Conservation (phyloP, 257 asterid species). For the Solanum piurae region DNA sequence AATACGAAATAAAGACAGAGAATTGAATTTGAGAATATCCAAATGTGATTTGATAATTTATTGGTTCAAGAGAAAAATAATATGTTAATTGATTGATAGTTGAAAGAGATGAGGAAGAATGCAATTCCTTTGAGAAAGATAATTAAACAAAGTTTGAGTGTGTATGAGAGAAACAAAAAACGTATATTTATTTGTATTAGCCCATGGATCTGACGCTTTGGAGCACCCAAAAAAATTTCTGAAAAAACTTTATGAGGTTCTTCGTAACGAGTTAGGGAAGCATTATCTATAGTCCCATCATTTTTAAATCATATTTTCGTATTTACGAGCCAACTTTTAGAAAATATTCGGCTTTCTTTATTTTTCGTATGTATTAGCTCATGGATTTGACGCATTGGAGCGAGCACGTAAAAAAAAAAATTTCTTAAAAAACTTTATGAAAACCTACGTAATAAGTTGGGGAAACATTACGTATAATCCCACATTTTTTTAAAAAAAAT, state of each 20-base stretch:
- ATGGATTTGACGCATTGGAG: no score
- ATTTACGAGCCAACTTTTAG: no score
- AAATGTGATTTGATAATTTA: neutral
- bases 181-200: no score
- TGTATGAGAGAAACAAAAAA: neutral
- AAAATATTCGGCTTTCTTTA: no score
- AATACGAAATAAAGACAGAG: neutral
- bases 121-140: neutral
- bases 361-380: fast-evolving
- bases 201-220: no score
- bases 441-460: no score
- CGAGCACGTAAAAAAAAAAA: fast-evolving
- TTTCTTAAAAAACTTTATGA: no score
- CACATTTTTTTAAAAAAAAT: no score
- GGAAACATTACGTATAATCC: no score
- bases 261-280: neutral
- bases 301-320: no score
- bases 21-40: neutral
- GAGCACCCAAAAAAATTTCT: fast-evolving
- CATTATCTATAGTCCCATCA: no score
- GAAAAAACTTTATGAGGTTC: no score
- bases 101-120: neutral
- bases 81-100: neutral
- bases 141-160: neutral
- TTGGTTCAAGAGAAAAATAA: neutral